Percentiles rank a stretch among this genome's conserved stretches.
These are phyloP conservation scores for Lipomyces oligophaga DNA, from an alignment of 805 yeast genomes.

Conservation along the genomic window DNA sequence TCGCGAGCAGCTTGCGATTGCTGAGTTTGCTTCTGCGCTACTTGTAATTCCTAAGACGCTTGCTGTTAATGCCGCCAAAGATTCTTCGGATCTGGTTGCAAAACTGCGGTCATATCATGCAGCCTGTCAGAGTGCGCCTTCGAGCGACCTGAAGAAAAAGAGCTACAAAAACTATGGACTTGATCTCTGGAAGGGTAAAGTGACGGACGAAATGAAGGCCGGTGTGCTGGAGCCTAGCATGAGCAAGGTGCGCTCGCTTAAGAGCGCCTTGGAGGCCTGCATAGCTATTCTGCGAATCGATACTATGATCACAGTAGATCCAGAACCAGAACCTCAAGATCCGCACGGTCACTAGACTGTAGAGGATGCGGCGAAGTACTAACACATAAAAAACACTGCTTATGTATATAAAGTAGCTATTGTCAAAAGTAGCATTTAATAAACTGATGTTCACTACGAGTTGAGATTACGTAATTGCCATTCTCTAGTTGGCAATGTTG, in stretches of 20 bases:
- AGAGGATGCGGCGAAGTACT: background rate
- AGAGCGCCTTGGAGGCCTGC: slow-evolving; percentile 93
- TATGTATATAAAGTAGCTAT: slow-evolving; percentile 1
- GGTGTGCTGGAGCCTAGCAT: slow-evolving; percentile 97
- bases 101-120: slow-evolving; percentile 95
- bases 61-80: slow-evolving; percentile 97
- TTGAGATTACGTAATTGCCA: no score
- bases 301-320: slow-evolving; percentile 96
- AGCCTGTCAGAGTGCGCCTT: slow-evolving; percentile 81
- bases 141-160: slow-evolving; percentile 78
- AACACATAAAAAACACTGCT: background rate
- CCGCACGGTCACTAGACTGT: slow-evolving; percentile 56
- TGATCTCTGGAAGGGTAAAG: slow-evolving; percentile 85
- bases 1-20: slow-evolving; percentile 95
- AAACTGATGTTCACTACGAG: no score
- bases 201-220: slow-evolving; percentile 73
- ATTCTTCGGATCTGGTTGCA: slow-evolving; percentile 89
- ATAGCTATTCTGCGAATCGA: slow-evolving; percentile 95
- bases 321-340: slow-evolving; percentile 66
- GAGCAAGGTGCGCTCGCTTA: slow-evolving; percentile 85
- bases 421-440: slow-evolving; percentile 1
- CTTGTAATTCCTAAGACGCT: slow-evolving; percentile 92
- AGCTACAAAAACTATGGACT: slow-evolving; percentile 88
- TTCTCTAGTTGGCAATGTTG: no score
- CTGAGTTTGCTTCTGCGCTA: slow-evolving; percentile 90